Base-by-base conservation (phyloP, 768 basidiomycete genomes). In the Rhodosporidiobolus sp. region DNA sequence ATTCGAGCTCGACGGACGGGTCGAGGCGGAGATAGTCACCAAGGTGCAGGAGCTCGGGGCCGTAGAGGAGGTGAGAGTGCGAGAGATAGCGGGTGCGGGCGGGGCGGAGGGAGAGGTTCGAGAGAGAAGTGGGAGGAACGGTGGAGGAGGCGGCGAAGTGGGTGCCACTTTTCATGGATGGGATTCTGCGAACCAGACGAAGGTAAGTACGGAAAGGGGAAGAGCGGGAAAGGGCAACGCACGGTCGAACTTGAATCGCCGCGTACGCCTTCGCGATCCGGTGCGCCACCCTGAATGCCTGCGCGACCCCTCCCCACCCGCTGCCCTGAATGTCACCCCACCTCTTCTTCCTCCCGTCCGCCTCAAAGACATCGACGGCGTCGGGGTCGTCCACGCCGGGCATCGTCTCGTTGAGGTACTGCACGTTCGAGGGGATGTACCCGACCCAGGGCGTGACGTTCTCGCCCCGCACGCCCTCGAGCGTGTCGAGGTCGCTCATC, bases 31-130 rank as follows among this genome's bases (percentile, higher is more conserved):
- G 56, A 43, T 38, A 63, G 56, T 75, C 74, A 45, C 63, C 63
- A 16, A 53, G 38, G 59, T 71, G 66, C 19, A 75, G 0, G 19
- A 69, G 30, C 32, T 75, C 74, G 54, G 74, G 74, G 9, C 74
- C 74, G 50, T 34, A 63, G 59, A 59, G 19, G 48, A 75, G 19
- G 55, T 63, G 63, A 16, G 63, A 48, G 60, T 62, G 35, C 5
- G 63, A 26, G 63, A 75, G 74, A 59, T 55, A 71, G 19, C 66
- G 69, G 12, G 69, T 26, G 2, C 58, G 63, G 49, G 63, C 14
- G 20, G 14, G 45, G 11, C 24, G 32, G 26, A 28, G 53, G 17
- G 45, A 3, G 57, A 67, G 59, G 1, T 3, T 12, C 3, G 26
- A 10, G 53, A 67, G 57, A 4, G 38, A 34, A 6, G 57, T 43